Evolutionary conservation across 139 green algal species (phyloP), one percentile per base, ranked within the genome.

Genomic region (Spirogloea muscicola): DNA sequence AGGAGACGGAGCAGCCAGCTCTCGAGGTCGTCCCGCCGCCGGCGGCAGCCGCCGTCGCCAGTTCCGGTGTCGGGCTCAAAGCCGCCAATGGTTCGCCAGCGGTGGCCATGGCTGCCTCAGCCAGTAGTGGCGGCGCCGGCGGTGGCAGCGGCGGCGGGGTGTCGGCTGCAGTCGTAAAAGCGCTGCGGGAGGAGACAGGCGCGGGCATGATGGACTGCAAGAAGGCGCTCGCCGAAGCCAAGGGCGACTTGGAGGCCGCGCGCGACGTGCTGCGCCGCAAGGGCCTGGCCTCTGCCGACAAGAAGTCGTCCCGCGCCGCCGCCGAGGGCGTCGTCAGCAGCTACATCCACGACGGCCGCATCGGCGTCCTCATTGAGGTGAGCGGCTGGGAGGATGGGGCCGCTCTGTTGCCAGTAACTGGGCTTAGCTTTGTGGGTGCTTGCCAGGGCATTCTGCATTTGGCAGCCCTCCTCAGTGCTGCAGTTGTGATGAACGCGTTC

Each of bases 161-260:
- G 44, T 91, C 88, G 18, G 91, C 51, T 34, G 74, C 85, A 38
- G 60, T 80, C 7, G 93, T 97, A 31, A 96, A 96, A 83, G 68
- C 82, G 42, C 90, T 98, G 71, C 91, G 93, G 68, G 84, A 93
- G 34, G 87, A 86, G 78, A 90, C 86, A 2, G 93, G 93, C 33
- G 91, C 93, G 0, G 94, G 94, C 82, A 98, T 98, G 94, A 98
- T 98, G 94, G 94, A 96, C 82, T 97, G 93, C 94, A 98, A 98
- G 88, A 96, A 96, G 84, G 94, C 94, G 21, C 87, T 98, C 58
- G 80, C 72, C 0, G 87, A 94, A 80, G 87, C 72, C 78, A 72
- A 60, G 4, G 87, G 88, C 27, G 87, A 98, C 81, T 44, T 97
- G 21, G 89, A 97, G 49, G 65, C 73, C 16, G 91, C 91, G 21